Conservation (phyloP, 2,329 filamentous ascomycete species). For the Penicillium sp. region DNA sequence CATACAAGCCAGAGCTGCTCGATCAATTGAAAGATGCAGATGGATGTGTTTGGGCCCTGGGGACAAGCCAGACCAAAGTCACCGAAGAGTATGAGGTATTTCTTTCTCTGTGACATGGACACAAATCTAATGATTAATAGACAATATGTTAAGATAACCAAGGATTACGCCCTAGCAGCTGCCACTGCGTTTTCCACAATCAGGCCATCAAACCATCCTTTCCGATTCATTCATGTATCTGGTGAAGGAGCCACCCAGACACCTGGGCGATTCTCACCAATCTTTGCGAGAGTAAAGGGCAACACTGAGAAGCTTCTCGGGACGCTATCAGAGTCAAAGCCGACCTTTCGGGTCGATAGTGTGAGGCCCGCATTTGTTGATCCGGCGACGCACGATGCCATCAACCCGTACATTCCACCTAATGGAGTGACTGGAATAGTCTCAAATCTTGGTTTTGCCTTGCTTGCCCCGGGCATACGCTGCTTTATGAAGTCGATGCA, state of each 20-base stretch:
- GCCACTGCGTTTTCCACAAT: conserved; percentile 58
- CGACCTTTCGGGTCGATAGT: conserved; percentile 53
- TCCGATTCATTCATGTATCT: conserved; percentile 71
- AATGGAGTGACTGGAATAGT: conserved; percentile 23
- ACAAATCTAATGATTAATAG: conserved; percentile 26
- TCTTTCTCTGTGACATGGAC: too few species aligned
- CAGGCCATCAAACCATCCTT: conserved; percentile 44
- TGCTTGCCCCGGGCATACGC: conserved; percentile 19
- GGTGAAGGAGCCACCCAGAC: conserved; percentile 44
- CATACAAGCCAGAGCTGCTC: conserved; percentile 59
- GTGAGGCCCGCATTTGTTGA: conserved; percentile 63
- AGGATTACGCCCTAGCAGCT: conserved; percentile 62
- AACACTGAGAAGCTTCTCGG: conserved; percentile 61
- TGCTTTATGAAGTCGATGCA: conserved; percentile 13
- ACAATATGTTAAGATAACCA: conserved; percentile 67
- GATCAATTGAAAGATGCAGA: conserved; percentile 60
- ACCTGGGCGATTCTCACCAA: conserved; percentile 55
- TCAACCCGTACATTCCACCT: conserved; percentile 36
- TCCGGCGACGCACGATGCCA: conserved; percentile 32
- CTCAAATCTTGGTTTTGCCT: conserved; percentile 25
- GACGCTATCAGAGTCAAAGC: conserved; percentile 45
- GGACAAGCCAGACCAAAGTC: conserved; percentile 61
- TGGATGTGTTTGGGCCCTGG: conserved; percentile 72
- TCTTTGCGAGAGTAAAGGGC: conserved; percentile 66
- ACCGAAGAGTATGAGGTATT: conserved; percentile 51